Percentiles rank a stretch among this genome's conserved stretches.
Evolutionary conservation across 345 rosid genomes (phyloP).

Genomic region (Citrus trifoliata): DNA sequence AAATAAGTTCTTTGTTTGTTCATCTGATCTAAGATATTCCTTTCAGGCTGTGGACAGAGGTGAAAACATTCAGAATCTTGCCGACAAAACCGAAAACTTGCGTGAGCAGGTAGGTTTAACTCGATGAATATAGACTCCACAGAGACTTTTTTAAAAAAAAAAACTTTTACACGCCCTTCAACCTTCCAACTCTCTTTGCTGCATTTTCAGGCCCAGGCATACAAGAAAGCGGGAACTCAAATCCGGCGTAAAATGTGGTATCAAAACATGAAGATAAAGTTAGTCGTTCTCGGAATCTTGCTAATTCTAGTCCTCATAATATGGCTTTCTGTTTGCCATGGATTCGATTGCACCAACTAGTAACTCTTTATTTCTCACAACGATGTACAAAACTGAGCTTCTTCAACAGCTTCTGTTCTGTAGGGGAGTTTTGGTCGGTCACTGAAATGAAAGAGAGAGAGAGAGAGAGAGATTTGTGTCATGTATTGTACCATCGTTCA

Average conservation of each 20-base stretch:
- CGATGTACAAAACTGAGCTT: background rate
- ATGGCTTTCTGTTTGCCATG: constrained; percentile 86
- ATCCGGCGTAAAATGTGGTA: constrained; percentile 87
- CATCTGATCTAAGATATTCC: background rate
- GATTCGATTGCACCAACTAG: constrained; percentile 74
- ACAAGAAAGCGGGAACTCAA: constrained; percentile 67
- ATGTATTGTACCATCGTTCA: background rate
- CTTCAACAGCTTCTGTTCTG: background rate
- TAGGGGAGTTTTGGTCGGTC: constrained; percentile 2
- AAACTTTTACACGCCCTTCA: background rate
- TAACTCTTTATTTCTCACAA: background rate
- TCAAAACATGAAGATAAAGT: constrained; percentile 95
- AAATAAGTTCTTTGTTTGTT: background rate
- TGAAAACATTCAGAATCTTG: constrained; percentile 63
- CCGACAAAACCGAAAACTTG: constrained; percentile 73
- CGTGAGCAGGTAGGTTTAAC: constrained; percentile 58
- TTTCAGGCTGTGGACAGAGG: constrained; percentile 84
- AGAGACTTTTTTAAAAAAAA: background rate
- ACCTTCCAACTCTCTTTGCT: background rate
- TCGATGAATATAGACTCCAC: background rate
- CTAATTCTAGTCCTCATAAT: constrained; percentile 68
- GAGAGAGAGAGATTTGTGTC: background rate
- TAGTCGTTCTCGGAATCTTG: constrained; percentile 78
- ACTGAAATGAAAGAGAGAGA: background rate
- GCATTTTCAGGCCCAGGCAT: constrained; percentile 63